phyloP scores from a whole-genome alignment of 768 basidiomycete genomes.

The Boletus sensibilis region DNA sequence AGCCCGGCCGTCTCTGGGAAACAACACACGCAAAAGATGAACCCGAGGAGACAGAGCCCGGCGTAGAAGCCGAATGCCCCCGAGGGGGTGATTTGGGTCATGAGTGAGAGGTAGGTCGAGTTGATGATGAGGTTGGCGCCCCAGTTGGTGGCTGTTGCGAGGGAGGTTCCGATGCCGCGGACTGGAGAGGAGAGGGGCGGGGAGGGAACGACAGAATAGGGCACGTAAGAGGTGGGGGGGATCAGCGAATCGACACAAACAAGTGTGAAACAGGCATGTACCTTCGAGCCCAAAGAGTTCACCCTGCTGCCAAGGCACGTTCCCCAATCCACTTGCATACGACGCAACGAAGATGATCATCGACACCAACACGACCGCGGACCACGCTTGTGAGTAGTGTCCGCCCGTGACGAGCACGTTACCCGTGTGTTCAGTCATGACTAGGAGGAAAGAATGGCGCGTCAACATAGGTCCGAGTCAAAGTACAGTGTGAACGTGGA shows the following conservation, averaged over 20 bases:
- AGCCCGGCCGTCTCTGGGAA: constrained; percentile 82
- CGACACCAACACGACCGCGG: constrained; percentile 65
- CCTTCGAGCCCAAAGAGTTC: constrained; percentile 59
- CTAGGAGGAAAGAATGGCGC: constrained; percentile 28
- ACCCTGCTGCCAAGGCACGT: constrained; percentile 86
- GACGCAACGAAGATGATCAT: constrained; percentile 84
- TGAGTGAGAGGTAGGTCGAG: constrained; percentile 77
- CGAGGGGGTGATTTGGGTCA: constrained; percentile 68
- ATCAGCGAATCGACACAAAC: background rate
- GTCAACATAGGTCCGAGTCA: background rate
- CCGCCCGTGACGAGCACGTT: constrained; percentile 59
- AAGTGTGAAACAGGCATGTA: background rate
- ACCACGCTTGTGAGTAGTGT: constrained; percentile 60
- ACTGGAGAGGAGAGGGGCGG: constrained; percentile 36
- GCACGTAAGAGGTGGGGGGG: background rate
- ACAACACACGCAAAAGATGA: constrained; percentile 63
- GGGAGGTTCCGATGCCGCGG: constrained; percentile 73
- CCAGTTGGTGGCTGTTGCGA: constrained; percentile 80
- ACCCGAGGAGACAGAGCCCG: constrained; percentile 66
- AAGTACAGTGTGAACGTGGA: background rate
- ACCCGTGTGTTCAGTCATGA: constrained; percentile 59
- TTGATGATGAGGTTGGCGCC: constrained; percentile 72
- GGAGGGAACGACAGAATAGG: background rate
- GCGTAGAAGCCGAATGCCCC: constrained; percentile 80
- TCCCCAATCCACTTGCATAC: constrained; percentile 77